Evolutionary conservation across 1,284 basidiomycete genomes (phyloP).

Genomic region (Apiotrichum gamsii): DNA sequence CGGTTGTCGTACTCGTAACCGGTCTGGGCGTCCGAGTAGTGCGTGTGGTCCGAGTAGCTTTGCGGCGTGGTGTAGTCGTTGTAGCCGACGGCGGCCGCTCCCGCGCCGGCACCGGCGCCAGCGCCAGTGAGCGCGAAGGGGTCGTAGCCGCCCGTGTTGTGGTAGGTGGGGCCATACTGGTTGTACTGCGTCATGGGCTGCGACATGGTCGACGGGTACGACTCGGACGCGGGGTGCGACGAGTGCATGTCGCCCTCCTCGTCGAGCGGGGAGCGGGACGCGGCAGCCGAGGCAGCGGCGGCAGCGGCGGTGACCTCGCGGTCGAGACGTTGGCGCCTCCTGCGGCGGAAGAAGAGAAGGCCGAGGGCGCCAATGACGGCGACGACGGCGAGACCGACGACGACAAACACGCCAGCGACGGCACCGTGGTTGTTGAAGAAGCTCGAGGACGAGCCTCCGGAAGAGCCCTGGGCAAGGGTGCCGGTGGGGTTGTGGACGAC

Average conservation of each 20-base stretch:
- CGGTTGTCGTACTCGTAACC: slow-evolving; percentile 4
- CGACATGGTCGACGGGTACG: slow-evolving; percentile 40
- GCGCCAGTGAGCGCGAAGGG: slow-evolving; percentile 28
- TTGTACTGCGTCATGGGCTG: slow-evolving; percentile 46
- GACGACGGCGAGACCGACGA: slow-evolving; percentile 48
- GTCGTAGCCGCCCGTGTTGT: slow-evolving; percentile 41
- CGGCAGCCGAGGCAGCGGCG: slow-evolving; percentile 39
- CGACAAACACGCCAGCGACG: slow-evolving; percentile 48
- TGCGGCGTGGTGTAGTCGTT: background rate
- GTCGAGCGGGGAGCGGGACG: slow-evolving; percentile 44
- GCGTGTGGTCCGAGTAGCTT: background rate
- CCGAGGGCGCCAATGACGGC: slow-evolving; percentile 43
- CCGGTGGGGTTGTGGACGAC: slow-evolving; percentile 43
- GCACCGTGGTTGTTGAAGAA: slow-evolving; percentile 48
- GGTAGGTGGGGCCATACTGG: slow-evolving; percentile 40
- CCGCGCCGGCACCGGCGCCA: slow-evolving; percentile 17
- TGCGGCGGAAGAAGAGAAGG: slow-evolving; percentile 42
- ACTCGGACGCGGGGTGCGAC: slow-evolving; percentile 31
- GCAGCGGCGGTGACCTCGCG: slow-evolving; percentile 48
- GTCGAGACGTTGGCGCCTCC: slow-evolving; percentile 45
- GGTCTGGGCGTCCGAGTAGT: background rate
- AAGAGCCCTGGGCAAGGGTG: slow-evolving; percentile 34
- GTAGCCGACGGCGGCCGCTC: slow-evolving; percentile 19
- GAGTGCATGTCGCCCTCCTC: slow-evolving; percentile 42
- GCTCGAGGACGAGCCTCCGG: slow-evolving; percentile 24